A percentile compares a stretch with the other conserved stretches of the same genome.
phyloP scores from a whole-genome alignment of 1,284 basidiomycete genomes.

The Coniophora puteana region DNA sequence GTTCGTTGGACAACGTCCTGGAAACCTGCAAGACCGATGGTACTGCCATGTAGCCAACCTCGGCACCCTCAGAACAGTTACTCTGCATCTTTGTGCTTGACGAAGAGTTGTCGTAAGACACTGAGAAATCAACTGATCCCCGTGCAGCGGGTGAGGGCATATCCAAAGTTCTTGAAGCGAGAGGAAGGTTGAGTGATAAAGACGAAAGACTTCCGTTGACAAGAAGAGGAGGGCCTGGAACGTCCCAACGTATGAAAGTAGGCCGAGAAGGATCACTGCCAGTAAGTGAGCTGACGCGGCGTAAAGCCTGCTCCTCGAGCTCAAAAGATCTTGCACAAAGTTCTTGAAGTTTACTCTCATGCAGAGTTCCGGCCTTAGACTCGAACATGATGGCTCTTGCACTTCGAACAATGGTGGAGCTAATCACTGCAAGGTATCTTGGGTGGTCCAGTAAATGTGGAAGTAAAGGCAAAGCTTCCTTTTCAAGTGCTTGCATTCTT shows the following conservation, averaged over 20 bases:
- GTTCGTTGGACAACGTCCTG: no score
- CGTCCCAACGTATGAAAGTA: constrained; percentile 15
- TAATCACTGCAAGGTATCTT: constrained; percentile 66
- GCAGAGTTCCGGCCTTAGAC: constrained; percentile 24
- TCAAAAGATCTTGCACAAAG: constrained; percentile 26
- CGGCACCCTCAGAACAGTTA: no score
- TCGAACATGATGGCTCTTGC: constrained; percentile 36
- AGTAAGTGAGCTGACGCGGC: constrained; percentile 24
- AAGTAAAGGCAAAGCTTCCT: constrained; percentile 66
- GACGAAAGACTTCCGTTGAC: no score
- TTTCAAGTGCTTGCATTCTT: constrained; percentile 51
- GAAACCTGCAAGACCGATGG: no score
- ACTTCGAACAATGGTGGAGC: constrained; percentile 69
- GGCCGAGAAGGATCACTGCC: constrained; percentile 11
- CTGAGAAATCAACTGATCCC: no score
- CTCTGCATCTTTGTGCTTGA: no score
- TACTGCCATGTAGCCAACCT: no score
- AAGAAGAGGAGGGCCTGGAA: no score
- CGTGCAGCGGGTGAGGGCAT: no score
- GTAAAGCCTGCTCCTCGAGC: constrained; percentile 23
- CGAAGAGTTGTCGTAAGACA: no score
- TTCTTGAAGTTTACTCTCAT: constrained; percentile 20
- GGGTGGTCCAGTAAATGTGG: constrained; percentile 71
- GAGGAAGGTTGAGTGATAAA: no score
- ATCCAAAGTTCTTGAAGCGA: no score